Evolutionary conservation across 148 eudicot species (phyloP).

Genomic region (Selenicereus undatus): DNA sequence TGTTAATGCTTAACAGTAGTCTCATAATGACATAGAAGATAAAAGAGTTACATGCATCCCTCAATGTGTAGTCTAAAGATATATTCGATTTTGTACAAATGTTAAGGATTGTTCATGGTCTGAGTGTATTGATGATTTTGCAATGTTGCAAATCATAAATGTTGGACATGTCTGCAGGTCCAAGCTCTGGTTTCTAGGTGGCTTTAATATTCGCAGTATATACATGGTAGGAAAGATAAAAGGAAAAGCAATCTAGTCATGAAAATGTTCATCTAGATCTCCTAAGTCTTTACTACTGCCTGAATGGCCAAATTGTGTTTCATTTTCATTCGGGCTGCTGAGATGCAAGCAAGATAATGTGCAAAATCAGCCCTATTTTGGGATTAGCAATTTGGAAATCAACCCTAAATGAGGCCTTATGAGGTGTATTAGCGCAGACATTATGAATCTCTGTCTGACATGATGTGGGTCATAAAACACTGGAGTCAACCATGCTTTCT

Average conservation of each 20-base stretch:
- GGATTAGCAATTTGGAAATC: neutral
- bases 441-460: neutral
- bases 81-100: neutral
- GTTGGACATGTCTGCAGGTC: neutral
- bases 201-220: neutral
- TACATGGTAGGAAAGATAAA: neutral
- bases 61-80: neutral
- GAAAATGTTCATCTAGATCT: neutral
- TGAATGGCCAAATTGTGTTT: neutral
- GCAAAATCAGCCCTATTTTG: neutral
- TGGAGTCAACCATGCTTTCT: neutral
- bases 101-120: neutral
- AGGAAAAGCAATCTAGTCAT: neutral
- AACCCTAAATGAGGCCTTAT: neutral
- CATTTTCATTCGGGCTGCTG: neutral
- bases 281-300: neutral
- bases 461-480: neutral
- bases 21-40: neutral
- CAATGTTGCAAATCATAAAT: neutral
- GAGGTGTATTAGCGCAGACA: neutral
- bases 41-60: neutral
- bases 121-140: too few species aligned
- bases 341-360: neutral
- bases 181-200: neutral
- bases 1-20: neutral